Conservation (phyloP, 495 filamentous ascomycete species). For the Pyrenula massariospora region DNA sequence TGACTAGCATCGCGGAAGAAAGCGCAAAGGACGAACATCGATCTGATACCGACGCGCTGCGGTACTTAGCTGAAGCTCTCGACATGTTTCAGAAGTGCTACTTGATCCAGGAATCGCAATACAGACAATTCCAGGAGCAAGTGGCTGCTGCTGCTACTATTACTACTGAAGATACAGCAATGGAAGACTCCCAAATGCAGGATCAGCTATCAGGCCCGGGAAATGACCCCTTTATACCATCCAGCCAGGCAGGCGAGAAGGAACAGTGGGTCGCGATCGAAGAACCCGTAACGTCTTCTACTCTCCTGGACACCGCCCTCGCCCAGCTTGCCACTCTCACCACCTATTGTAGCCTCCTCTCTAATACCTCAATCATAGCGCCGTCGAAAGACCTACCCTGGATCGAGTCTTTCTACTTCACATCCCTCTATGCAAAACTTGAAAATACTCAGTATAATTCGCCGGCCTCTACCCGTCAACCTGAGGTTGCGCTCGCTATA, state of each 20-base stretch:
- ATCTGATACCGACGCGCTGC: slow-evolving; percentile 20
- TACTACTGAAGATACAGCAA: slow-evolving; percentile 1
- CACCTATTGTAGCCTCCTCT: slow-evolving; percentile 40
- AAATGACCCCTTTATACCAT: slow-evolving; percentile 8
- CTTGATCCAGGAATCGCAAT: slow-evolving; percentile 42
- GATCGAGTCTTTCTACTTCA: slow-evolving; percentile 39
- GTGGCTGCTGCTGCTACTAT: slow-evolving; percentile 4
- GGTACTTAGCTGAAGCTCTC: slow-evolving; percentile 47
- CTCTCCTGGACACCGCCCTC: slow-evolving; percentile 51
- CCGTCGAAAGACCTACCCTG: slow-evolving; percentile 10
- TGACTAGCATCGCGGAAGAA: slow-evolving; percentile 51
- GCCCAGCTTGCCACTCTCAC: slow-evolving; percentile 50
- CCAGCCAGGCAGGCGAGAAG: slow-evolving; percentile 18
- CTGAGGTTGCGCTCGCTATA: slow-evolving; percentile 39
- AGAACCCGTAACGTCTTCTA: slow-evolving; percentile 47
- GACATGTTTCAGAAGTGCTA: slow-evolving; percentile 53
- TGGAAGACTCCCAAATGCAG: slow-evolving; percentile 24
- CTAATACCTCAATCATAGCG: slow-evolving; percentile 19
- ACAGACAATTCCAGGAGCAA: slow-evolving; percentile 38
- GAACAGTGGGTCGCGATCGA: slow-evolving; percentile 51
- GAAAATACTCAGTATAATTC: background rate
- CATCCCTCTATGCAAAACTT: slow-evolving; percentile 20
- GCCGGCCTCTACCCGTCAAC: slow-evolving; percentile 26
- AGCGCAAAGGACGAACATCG: slow-evolving; percentile 36
- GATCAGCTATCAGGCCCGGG: slow-evolving; percentile 6